These are phyloP conservation scores for Trichocladium uniseriatum DNA, from an alignment of 495 filamentous ascomycete species.

Conservation along the genomic window DNA sequence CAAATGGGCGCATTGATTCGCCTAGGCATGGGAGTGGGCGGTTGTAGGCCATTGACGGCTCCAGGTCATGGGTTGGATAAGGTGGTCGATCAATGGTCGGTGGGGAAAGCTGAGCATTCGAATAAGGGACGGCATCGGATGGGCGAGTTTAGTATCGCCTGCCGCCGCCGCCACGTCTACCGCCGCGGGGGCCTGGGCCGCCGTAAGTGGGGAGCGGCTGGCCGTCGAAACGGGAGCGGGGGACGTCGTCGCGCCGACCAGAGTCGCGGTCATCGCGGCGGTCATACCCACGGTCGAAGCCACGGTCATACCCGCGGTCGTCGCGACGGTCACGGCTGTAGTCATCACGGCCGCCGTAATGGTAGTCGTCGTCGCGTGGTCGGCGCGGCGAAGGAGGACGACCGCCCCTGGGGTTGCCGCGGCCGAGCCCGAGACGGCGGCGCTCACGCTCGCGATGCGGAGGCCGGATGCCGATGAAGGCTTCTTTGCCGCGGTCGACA, in stretches of 20 bases:
- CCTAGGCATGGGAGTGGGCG: no score
- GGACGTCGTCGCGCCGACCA: slow-evolving; percentile 9
- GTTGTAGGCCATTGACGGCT: no score
- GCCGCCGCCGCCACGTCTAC: slow-evolving; percentile 7
- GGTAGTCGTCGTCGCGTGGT: slow-evolving; percentile 6
- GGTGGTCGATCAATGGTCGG: no score
- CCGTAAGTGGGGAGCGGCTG: slow-evolving; percentile 22
- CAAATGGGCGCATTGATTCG: no score
- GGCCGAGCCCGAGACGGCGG: slow-evolving; percentile 10
- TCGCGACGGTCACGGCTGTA: not conserved
- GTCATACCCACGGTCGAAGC: not conserved
- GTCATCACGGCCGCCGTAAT: slow-evolving; percentile 3
- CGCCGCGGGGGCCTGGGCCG: slow-evolving; percentile 15
- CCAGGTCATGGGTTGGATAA: no score
- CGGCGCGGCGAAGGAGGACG: not conserved
- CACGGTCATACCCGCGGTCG: not conserved
- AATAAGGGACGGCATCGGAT: no score
- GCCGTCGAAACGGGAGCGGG: slow-evolving; percentile 24
- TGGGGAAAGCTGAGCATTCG: no score
- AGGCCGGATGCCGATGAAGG: slow-evolving; percentile 47
- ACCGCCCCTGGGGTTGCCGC: slow-evolving; percentile 4
- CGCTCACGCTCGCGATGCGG: slow-evolving; percentile 35
- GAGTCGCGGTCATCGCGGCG: slow-evolving; percentile 3
- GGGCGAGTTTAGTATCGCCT: not conserved
- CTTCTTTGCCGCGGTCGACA: slow-evolving; percentile 69